A percentile compares a stretch with the other conserved stretches of the same genome.
phyloP scores from a whole-genome alignment of 768 basidiomycete genomes.

The Chiua virens region DNA sequence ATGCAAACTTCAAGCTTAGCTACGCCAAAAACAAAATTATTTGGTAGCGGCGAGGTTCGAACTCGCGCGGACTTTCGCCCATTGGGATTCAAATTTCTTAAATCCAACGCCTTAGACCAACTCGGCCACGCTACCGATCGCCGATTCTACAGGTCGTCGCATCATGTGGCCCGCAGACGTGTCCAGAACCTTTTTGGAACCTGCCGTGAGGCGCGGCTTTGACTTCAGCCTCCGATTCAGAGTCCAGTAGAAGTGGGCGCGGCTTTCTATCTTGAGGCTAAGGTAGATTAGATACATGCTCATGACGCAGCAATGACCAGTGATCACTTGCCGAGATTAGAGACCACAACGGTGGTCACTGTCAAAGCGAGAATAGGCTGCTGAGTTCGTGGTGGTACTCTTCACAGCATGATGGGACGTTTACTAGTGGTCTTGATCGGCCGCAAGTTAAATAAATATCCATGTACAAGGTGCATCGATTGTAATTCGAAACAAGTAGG shows the following conservation, averaged over 20 bases:
- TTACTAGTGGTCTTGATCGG: not conserved
- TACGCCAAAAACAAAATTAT: constrained; percentile 8
- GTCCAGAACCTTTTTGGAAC: too few relatives aligned
- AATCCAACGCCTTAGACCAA: constrained; percentile 92
- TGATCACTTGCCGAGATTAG: too few relatives aligned
- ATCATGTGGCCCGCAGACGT: not conserved
- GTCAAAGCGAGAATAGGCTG: too few relatives aligned
- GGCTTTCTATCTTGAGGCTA: too few relatives aligned
- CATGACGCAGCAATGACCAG: too few relatives aligned
- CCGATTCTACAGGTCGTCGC: not conserved
- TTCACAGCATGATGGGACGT: not conserved
- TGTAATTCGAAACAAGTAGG: constrained; percentile 15
- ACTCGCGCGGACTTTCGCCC: constrained; percentile 84
- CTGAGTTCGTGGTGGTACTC: not conserved
- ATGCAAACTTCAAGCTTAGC: too few relatives aligned
- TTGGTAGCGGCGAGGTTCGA: constrained; percentile 88
- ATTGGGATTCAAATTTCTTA: constrained; percentile 80
- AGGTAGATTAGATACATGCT: too few relatives aligned
- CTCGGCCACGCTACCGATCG: constrained; percentile 74
- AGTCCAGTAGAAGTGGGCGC: too few relatives aligned
- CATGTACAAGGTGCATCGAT: constrained; percentile 20
- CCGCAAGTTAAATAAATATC: constrained; percentile 5
- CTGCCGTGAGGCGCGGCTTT: too few relatives aligned
- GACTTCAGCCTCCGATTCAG: too few relatives aligned
- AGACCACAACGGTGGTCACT: too few relatives aligned